Conservation (phyloP, 768 basidiomycete genomes). For the Kwoniella bestiolae region DNA sequence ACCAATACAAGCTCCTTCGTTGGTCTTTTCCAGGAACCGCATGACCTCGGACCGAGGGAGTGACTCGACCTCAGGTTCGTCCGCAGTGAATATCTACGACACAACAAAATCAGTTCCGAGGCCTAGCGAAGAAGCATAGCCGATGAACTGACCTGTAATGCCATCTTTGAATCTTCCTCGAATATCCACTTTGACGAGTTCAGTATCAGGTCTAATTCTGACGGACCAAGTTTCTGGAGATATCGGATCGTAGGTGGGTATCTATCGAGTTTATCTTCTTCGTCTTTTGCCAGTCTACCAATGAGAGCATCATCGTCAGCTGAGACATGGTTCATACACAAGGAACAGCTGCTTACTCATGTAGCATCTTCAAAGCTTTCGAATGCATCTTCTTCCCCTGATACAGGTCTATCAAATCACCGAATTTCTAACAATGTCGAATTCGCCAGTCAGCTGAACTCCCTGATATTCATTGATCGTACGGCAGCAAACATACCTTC, state of each 20-base stretch:
- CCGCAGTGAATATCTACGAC: constrained; percentile 86
- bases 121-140: neutral
- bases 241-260: constrained; percentile 83
- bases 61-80: constrained; percentile 73
- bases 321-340: neutral
- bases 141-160: constrained; percentile 66
- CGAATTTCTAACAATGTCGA: constrained; percentile 70
- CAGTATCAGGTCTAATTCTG: constrained; percentile 80
- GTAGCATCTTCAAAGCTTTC: constrained; percentile 81
- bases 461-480: no score
- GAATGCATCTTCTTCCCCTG: constrained; percentile 94
- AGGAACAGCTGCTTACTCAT: constrained; percentile 65
- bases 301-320: neutral
- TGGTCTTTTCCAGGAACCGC: constrained; percentile 72
- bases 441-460: neutral
- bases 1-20: constrained; percentile 65
- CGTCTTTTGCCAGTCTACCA: constrained; percentile 74
- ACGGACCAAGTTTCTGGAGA: constrained; percentile 84
- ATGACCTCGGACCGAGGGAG: constrained; percentile 77
- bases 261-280: constrained; percentile 76
- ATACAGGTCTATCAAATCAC: constrained; percentile 87
- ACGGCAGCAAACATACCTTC: constrained; percentile 64
- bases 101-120: neutral
- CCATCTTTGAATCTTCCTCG: constrained; percentile 71
- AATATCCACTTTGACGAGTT: constrained; percentile 84